phyloP scores from a whole-genome alignment of 331 rosid genomes.

The Ulmus americana region DNA sequence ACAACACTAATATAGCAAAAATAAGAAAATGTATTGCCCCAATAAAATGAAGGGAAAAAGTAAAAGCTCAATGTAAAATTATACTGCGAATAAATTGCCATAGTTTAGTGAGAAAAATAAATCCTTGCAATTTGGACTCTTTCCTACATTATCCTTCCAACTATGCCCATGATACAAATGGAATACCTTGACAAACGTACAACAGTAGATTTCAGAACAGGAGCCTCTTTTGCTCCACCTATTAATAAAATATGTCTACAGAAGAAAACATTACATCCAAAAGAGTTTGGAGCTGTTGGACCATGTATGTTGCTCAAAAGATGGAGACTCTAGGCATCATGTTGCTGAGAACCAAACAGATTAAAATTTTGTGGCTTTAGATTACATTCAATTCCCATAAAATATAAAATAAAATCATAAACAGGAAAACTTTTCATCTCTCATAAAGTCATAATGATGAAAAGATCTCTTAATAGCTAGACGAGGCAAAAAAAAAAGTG shows the following conservation, averaged over 20 bases:
- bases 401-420: too few relatives aligned
- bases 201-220: slow-evolving; percentile 61
- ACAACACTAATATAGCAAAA: background rate
- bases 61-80: background rate
- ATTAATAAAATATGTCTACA: slow-evolving; percentile 66
- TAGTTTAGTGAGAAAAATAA: background rate
- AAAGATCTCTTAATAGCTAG: too few relatives aligned
- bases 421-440: too few relatives aligned
- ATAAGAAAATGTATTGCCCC: background rate
- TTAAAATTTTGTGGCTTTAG: slow-evolving; percentile 21
- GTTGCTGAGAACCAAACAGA: slow-evolving; percentile 45
- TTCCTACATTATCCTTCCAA: background rate
- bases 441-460: too few relatives aligned
- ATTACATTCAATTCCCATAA: slow-evolving; percentile 9
- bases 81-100: background rate
- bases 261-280: slow-evolving; percentile 53
- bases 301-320: slow-evolving; percentile 42
- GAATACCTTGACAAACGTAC: slow-evolving; percentile 52
- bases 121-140: background rate
- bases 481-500: too few relatives aligned
- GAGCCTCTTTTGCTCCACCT: slow-evolving; percentile 58
- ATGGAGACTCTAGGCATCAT: slow-evolving; percentile 49
- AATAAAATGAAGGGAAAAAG: background rate
- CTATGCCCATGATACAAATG: background rate
- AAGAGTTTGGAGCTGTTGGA: slow-evolving; percentile 48